Evolutionary conservation across 2,329 filamentous ascomycete genomes (phyloP).

Genomic region (Fusarium poae): DNA sequence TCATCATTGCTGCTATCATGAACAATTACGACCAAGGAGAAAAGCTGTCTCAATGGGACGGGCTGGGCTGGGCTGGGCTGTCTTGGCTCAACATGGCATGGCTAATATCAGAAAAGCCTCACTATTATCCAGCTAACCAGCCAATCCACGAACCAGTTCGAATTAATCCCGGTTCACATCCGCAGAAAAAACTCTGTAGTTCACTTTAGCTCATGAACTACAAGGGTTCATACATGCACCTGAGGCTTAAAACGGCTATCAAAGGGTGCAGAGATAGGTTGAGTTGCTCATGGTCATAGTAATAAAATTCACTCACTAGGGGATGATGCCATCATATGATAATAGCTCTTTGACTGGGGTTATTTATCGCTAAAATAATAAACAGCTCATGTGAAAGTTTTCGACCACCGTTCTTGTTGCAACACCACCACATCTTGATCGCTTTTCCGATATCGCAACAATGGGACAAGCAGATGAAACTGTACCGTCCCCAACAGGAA

Average conservation of each 20-base stretch:
- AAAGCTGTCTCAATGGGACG: no score
- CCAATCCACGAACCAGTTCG: conserved; percentile 5
- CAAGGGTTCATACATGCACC: conserved; percentile 27
- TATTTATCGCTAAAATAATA: not conserved
- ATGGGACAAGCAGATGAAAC: conserved; percentile 35
- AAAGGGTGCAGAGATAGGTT: conserved; percentile 7
- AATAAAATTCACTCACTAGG: conserved; percentile 37
- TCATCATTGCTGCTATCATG: not conserved
- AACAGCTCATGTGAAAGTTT: not conserved
- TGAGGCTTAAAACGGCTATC: conserved; percentile 40
- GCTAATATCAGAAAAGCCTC: not conserved
- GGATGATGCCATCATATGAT: conserved; percentile 32
- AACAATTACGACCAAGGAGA: no score
- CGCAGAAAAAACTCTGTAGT: conserved; percentile 17
- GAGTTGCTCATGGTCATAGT: not conserved
- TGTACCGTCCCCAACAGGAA: conserved; percentile 21
- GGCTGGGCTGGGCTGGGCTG: not conserved
- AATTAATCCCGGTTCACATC: conserved; percentile 28
- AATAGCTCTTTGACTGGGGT: conserved; percentile 9
- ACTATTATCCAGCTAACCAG: not conserved
- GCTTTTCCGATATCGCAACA: conserved; percentile 1
- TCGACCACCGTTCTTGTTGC: not conserved
- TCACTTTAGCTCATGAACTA: conserved; percentile 27
- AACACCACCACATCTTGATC: conserved; percentile 14
- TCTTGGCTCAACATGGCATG: not conserved